phyloP scores from a whole-genome alignment of 129 eudicot species.

The Centaurea solstitialis region DNA sequence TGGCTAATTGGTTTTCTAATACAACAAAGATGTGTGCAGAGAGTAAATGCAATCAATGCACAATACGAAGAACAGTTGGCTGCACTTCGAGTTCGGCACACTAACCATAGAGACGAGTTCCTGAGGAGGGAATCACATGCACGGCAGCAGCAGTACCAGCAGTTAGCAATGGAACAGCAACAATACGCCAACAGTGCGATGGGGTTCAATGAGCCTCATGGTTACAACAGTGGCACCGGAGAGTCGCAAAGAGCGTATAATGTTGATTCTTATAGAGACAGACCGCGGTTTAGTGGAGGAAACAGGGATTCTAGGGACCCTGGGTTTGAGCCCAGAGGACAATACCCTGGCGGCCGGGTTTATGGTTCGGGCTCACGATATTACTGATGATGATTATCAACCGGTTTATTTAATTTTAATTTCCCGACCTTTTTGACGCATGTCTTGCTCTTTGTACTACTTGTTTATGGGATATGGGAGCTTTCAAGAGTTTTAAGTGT shows the following conservation, averaged over 20 bases:
- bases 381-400: constrained; percentile 34
- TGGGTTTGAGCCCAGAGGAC: constrained; percentile 58
- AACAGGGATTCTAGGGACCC: constrained; percentile 50
- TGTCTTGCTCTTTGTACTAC: constrained; percentile 7
- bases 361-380: constrained; percentile 60
- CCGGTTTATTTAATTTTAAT: background rate
- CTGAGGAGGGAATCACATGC: constrained; percentile 61
- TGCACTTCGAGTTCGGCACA: constrained; percentile 59
- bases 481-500: background rate
- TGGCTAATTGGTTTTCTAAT: constrained; percentile 12
- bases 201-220: constrained; percentile 46
- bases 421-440: background rate
- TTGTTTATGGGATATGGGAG: background rate
- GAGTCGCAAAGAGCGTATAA: constrained; percentile 49
- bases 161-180: constrained; percentile 41
- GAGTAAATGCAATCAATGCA: constrained; percentile 53
- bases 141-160: constrained; percentile 68
- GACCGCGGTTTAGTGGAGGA: constrained; percentile 49
- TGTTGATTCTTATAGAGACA: constrained; percentile 61
- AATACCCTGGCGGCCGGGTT: constrained; percentile 60
- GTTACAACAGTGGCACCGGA: constrained; percentile 36
- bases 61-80: constrained; percentile 68
- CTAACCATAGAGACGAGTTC: constrained; percentile 56
- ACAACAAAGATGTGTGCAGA: constrained; percentile 39
- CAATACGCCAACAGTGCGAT: constrained; percentile 34